Base-by-base conservation (phyloP, 73 alveolate species). In the Paramecium tetraurelia region DNA sequence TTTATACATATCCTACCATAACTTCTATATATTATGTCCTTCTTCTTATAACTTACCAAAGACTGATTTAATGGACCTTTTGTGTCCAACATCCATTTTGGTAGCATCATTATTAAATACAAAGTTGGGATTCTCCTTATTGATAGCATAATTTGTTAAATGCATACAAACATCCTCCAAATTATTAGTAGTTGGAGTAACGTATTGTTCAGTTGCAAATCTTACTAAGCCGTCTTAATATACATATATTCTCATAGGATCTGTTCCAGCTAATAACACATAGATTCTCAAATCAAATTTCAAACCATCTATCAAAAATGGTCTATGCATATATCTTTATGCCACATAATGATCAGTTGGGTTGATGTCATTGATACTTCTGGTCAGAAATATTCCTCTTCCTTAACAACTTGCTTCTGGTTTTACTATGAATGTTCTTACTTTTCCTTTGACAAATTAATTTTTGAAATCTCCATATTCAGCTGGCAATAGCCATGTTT, bases 391-490 rank as follows among this genome's bases (percentile, higher is more conserved):
- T 21, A 98, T 98, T 14, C 99, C 99, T 96, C 96, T 98, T 9
- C 99, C 99, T 50, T 98, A 86, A 59, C 98, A 94, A 86, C 96
- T 92, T 29, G 98, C 98, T 36, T 97, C 99, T 1, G 99, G 99
- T 87, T 98, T 98, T 11, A 98, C 98, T 4, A 97, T 96, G 96
- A 96, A 97, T 46, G 92, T 89, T 86, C 85, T 93, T 57, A 87
- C 85, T 43, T 94, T 93, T 58, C 93, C 92, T 46, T 86, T 71
- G 3, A 70, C 86, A 50, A 89, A 75, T 72, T 94, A 57, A 29
- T 29, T 70, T 87, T 85, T 93, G 20, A 92, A 84, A 22, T 95
- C 96, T 31, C 92, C 83, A 69, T 69, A 70, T 33, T 92, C 99
- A 44, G 92, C 94, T 20, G 99, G 99, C 8, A 96, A 88, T 31